Conservation (phyloP, 2,329 filamentous ascomycete genomes). For the Clonostachys chloroleuca region DNA sequence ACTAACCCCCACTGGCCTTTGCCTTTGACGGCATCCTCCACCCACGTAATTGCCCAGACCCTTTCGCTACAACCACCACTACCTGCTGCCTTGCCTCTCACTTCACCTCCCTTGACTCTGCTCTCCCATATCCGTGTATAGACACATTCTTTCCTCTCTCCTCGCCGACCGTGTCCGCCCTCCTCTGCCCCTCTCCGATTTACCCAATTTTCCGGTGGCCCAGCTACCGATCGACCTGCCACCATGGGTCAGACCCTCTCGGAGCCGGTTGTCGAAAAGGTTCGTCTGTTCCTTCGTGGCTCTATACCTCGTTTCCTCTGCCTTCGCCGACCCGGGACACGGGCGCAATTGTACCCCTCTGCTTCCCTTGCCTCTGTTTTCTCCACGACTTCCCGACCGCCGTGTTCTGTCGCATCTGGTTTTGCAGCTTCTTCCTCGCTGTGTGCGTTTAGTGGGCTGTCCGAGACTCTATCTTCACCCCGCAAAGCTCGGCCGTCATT, state of each 20-base stretch:
- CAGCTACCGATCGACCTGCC: conserved; percentile 15
- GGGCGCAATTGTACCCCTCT: too few relatives aligned
- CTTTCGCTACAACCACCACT: conserved; percentile 1
- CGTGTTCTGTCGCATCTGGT: too few relatives aligned
- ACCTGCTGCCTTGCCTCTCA: conserved; percentile 3
- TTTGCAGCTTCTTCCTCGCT: too few relatives aligned
- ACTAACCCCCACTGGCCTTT: not conserved
- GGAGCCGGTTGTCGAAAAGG: conserved; percentile 98
- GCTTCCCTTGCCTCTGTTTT: too few relatives aligned
- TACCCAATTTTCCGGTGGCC: conserved; percentile 7
- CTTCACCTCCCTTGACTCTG: conserved; percentile 2
- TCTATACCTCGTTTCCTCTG: too few relatives aligned
- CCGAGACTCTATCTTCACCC: too few relatives aligned
- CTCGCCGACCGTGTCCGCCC: not conserved
- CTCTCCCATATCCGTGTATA: conserved; percentile 1
- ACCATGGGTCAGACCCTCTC: conserved; percentile 98
- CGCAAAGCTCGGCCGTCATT: too few relatives aligned
- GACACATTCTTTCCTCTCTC: not conserved
- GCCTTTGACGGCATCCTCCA: not conserved
- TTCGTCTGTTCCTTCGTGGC: conserved; percentile 28
- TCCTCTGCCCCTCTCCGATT: conserved; percentile 8
- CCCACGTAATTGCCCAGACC: not conserved
- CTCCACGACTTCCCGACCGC: too few relatives aligned
- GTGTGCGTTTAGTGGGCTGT: too few relatives aligned
- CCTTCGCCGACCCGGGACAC: too few relatives aligned